These are phyloP conservation scores for Leptosphaerulina australis DNA, from an alignment of 2,329 filamentous ascomycete genomes.

Conservation along the genomic window DNA sequence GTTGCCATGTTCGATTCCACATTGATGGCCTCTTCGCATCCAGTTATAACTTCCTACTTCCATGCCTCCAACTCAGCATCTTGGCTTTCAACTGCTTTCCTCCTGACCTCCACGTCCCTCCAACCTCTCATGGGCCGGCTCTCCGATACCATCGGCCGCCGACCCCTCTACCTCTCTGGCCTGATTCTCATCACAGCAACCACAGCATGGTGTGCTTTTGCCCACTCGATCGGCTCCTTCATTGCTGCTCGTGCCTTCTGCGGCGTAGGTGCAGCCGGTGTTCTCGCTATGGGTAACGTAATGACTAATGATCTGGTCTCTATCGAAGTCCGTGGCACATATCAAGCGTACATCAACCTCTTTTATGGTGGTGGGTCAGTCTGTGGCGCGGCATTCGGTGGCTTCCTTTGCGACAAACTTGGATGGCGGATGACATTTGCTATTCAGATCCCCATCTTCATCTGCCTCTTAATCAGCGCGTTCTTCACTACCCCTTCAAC, in stretches of 20 bases:
- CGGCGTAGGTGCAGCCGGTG: slow-evolving; percentile 74
- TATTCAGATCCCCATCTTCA: slow-evolving; percentile 58
- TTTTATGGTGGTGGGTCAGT: slow-evolving; percentile 60
- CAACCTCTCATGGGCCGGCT: slow-evolving; percentile 76
- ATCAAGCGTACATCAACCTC: slow-evolving; percentile 72
- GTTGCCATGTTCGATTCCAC: slow-evolving; percentile 70
- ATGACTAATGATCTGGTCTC: slow-evolving; percentile 76
- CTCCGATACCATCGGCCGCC: slow-evolving; percentile 75
- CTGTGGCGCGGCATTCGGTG: slow-evolving; percentile 71
- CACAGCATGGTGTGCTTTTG: slow-evolving; percentile 72
- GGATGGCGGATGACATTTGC: slow-evolving; percentile 76
- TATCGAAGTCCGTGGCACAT: slow-evolving; percentile 73
- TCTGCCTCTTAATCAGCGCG: slow-evolving; percentile 53
- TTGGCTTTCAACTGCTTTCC: slow-evolving; percentile 80
- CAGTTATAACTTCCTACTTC: slow-evolving; percentile 82
- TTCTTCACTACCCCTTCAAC: slow-evolving; percentile 52
- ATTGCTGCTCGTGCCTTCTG: slow-evolving; percentile 73
- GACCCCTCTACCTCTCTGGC: slow-evolving; percentile 67
- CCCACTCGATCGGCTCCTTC: slow-evolving; percentile 70
- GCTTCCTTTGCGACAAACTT: slow-evolving; percentile 70
- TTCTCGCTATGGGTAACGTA: slow-evolving; percentile 71
- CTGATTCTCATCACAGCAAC: slow-evolving; percentile 68
- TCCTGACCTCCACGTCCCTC: slow-evolving; percentile 77
- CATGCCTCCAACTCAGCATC: slow-evolving; percentile 77
- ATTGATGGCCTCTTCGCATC: slow-evolving; percentile 81